These are phyloP conservation scores for Elsinoe arachidis DNA, from an alignment of 2,329 filamentous ascomycete genomes.

Conservation along the genomic window DNA sequence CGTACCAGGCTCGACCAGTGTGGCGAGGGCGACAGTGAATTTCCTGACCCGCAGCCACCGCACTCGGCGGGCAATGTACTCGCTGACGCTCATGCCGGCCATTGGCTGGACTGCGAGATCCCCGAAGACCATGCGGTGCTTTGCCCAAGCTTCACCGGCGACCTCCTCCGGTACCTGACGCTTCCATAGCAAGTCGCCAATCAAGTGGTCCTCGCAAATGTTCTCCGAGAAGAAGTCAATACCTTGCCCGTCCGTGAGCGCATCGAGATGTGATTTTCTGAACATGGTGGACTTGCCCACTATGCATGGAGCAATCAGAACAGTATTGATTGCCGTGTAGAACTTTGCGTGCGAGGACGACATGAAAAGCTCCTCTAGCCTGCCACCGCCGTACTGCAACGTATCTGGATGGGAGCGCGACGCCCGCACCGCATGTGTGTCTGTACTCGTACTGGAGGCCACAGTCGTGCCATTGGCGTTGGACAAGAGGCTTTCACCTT, in stretches of 20 bases:
- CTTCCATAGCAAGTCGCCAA: conserved; percentile 85
- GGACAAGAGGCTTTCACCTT: conserved; percentile 21
- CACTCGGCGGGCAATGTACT: conserved; percentile 72
- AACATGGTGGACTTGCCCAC: conserved; percentile 99
- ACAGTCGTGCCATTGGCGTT: conserved; percentile 12
- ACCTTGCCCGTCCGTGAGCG: conserved; percentile 56
- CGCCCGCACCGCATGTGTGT: conserved; percentile 19
- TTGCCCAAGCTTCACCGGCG: conserved; percentile 46
- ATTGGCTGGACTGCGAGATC: conserved; percentile 89
- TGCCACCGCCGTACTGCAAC: conserved; percentile 54
- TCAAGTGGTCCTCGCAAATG: conserved; percentile 95
- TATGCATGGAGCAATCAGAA: conserved; percentile 82
- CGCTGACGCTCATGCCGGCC: conserved; percentile 64
- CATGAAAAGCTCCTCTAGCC: conserved; percentile 91
- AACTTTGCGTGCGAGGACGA: conserved; percentile 92
- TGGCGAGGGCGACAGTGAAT: conserved; percentile 83
- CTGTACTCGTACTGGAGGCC: conserved; percentile 19
- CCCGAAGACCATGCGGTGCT: conserved; percentile 76
- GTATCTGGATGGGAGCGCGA: conserved; percentile 7
- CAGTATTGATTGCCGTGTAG: conserved; percentile 93
- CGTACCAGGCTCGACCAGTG: conserved; percentile 84
- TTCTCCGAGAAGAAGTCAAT: conserved; percentile 92
- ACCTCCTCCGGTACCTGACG: conserved; percentile 41
- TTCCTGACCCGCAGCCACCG: conserved; percentile 91
- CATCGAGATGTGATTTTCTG: conserved; percentile 78